Base-by-base conservation (phyloP, 352 stramenopile genomes). In the Blastocystis sp. region DNA sequence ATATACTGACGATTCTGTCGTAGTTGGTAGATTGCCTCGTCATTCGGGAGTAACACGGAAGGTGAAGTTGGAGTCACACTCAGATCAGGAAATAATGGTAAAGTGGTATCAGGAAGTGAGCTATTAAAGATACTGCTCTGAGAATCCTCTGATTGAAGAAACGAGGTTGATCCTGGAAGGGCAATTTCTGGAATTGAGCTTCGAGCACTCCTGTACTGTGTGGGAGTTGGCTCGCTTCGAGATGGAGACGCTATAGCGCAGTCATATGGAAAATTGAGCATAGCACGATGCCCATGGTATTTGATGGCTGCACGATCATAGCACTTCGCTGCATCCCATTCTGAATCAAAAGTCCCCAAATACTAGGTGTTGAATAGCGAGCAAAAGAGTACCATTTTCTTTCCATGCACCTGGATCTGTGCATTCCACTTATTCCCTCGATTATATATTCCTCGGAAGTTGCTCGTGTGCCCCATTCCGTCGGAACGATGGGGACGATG, bases 401-500 rank as follows among this genome's bases (percentile, higher is more conserved):
- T n/a, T n/a, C 70, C 70, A 41, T 63, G 3, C 13, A 80, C 70
- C 26, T 80, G 70, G 55, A 80, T 80, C 34, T 80, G 70, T 3
- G 70, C 70, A 63, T 80, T 80, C 70, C 70, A 80, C 8, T 80
- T 80, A 15, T 26, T 80, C 6, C 70, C 70, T 62, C 70, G 41
- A 37, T 80, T 80, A 26, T 80, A 80, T 53, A 80, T 53, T 64
- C 70, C 70, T 64, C 70, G 70, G 39, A 61, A 80, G 15, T 11
- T 20, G 23, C 37, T 61, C 13, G 70, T 50, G 45, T 47, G 20
- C 18, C 41, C 45, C 45, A 53, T 64, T 13, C 50, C 41, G 0
- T n/a, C 41, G 1, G 26, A 47, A 18, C 39, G 34, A 18, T 47
- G 18, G 18, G 62, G 62, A 18, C 70, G 70, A 80, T n/a, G 20